phyloP scores from a whole-genome alignment of 371 early-diverging fungal species.

The Batrachochytrium dendrobatidis region DNA sequence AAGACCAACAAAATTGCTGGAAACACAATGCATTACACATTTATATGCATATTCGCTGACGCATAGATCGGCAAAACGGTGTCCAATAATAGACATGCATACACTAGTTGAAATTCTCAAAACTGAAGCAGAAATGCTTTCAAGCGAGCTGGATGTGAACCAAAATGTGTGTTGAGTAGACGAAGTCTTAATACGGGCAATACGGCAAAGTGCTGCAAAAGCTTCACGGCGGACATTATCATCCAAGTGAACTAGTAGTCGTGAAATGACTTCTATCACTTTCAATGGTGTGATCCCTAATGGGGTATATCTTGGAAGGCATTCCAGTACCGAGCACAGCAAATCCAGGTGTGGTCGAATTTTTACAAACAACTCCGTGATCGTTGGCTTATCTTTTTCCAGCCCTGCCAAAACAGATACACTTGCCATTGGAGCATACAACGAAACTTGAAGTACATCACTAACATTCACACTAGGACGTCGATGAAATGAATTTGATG shows the following conservation, averaged over 20 bases:
- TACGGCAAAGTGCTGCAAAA: conserved; percentile 54
- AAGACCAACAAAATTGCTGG: conserved; percentile 26
- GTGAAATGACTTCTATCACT: conserved; percentile 68
- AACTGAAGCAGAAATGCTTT: conserved; percentile 18
- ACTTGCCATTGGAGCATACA: neutral
- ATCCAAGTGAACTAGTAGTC: conserved; percentile 76
- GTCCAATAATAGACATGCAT: conserved; percentile 22
- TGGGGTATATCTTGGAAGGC: conserved; percentile 67
- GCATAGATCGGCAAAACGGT: conserved; percentile 24
- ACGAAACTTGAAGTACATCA: neutral
- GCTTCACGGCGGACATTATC: conserved; percentile 65
- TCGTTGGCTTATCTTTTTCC: conserved; percentile 3
- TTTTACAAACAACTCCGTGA: conserved; percentile 5
- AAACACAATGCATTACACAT: neutral
- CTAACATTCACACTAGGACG: neutral
- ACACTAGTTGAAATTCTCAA: conserved; percentile 20
- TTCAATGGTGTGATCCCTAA: conserved; percentile 50
- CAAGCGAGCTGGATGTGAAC: conserved; percentile 47
- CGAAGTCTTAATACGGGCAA: conserved; percentile 50
- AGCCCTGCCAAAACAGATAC: conserved; percentile 7
- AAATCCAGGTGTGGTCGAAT: conserved; percentile 24
- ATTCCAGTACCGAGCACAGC: conserved; percentile 44
- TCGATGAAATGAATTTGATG: neutral
- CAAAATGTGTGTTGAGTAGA: conserved; percentile 51
- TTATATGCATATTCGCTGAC: conserved; percentile 8